phyloP scores from a whole-genome alignment of 345 rosid species.

The Eucalyptus regnans region DNA sequence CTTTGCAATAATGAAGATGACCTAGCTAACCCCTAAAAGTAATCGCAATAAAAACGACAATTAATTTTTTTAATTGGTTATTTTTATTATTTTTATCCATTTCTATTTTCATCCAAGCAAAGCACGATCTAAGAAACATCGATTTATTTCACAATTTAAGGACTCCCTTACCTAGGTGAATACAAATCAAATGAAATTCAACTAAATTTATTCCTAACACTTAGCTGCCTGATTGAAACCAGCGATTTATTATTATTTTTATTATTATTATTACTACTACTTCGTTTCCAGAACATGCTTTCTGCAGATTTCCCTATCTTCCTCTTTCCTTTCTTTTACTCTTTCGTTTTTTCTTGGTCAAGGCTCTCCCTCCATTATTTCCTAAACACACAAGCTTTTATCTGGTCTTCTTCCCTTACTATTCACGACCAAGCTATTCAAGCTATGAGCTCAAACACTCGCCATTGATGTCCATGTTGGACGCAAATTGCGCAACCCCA shows the following conservation, averaged over 20 bases:
- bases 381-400: neutral
- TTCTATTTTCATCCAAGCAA: too few species aligned
- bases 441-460: neutral
- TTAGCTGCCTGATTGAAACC: neutral
- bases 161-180: neutral
- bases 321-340: neutral
- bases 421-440: neutral
- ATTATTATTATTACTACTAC: too few species aligned
- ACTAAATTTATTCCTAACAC: neutral
- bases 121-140: neutral
- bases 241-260: too few species aligned
- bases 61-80: neutral
- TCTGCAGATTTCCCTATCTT: rapidly evolving
- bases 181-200: neutral
- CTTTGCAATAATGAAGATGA: neutral
- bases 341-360: too few species aligned
- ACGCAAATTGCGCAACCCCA: too few species aligned
- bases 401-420: neutral
- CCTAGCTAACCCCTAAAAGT: neutral
- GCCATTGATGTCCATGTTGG: neutral
- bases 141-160: neutral
- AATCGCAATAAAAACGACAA: too few species aligned
- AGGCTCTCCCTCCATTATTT: neutral
- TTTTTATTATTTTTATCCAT: neutral
- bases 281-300: neutral